A percentile compares a stretch with the other conserved stretches of the same genome.
phyloP scores from a whole-genome alignment of 2,329 filamentous ascomycete genomes.

The Neonectria ditissima region DNA sequence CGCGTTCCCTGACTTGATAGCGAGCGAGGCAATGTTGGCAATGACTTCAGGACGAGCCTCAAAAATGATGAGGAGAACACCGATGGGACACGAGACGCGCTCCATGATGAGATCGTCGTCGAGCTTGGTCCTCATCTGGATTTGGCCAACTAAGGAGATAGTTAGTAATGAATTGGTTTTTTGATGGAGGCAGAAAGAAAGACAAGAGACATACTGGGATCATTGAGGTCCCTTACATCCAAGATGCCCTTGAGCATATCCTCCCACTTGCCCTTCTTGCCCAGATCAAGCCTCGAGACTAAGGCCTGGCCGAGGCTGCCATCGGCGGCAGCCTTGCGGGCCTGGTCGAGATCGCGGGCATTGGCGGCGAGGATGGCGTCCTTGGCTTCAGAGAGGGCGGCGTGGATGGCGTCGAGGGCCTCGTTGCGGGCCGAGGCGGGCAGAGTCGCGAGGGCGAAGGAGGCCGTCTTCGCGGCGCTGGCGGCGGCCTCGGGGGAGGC shows the following conservation, averaged over 20 bases:
- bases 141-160: constrained; percentile 74
- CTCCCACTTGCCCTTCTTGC: constrained; percentile 90
- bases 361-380: constrained; percentile 88
- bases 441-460: constrained; percentile 84
- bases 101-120: constrained; percentile 89
- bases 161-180: constrained; percentile 3
- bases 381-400: constrained; percentile 76
- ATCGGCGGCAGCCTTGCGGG: constrained; percentile 77
- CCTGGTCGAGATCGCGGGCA: constrained; percentile 80
- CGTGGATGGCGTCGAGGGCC: constrained; percentile 85
- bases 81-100: constrained; percentile 92
- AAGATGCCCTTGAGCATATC: constrained; percentile 97
- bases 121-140: constrained; percentile 84
- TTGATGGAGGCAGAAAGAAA: neutral
- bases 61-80: constrained; percentile 98
- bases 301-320: constrained; percentile 85
- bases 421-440: constrained; percentile 82
- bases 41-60: constrained; percentile 98
- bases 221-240: constrained; percentile 84
- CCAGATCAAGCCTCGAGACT: constrained; percentile 88
- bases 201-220: constrained; percentile 75
- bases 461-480: constrained; percentile 81
- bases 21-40: constrained; percentile 94
- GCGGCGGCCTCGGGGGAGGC: constrained; percentile 84
- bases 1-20: constrained; percentile 97